A percentile compares a stretch with the other conserved stretches of the same genome.
Evolutionary conservation across 164 flowering plant genomes (phyloP).

Genomic region (Amborella trichopoda): DNA sequence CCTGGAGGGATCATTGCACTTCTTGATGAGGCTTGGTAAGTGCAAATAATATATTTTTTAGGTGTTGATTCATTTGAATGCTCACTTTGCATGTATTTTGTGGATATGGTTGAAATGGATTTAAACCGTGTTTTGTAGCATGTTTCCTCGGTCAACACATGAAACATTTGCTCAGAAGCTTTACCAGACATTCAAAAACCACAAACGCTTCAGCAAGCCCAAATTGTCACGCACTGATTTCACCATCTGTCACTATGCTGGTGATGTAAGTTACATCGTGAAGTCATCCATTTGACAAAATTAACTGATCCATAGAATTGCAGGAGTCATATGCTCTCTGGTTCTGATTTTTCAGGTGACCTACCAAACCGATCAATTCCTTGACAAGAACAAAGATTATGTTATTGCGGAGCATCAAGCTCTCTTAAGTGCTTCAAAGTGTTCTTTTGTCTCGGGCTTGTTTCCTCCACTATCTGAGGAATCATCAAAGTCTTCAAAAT

Average conservation of each 20-base stretch:
- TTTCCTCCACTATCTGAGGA: slow-evolving; percentile 77
- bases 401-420: slow-evolving; percentile 97
- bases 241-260: slow-evolving; percentile 95
- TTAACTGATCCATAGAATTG: too few species aligned
- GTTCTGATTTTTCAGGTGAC: slow-evolving; percentile 53
- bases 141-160: slow-evolving; percentile 99
- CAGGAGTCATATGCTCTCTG: too few species aligned
- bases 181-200: slow-evolving; percentile 76
- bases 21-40: slow-evolving; percentile 98
- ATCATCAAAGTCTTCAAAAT: slow-evolving; percentile 79
- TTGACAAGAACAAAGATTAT: slow-evolving; percentile 99
- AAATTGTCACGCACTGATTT: slow-evolving; percentile 87
- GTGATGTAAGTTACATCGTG: slow-evolving; percentile 98
- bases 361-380: slow-evolving; percentile 84
- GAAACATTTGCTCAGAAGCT: slow-evolving; percentile 96
- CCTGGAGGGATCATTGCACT: slow-evolving; percentile 98
- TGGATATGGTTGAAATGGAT: neutral
- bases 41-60: neutral
- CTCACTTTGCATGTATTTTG: neutral
- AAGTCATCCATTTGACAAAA: too few species aligned
- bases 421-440: slow-evolving; percentile 70
- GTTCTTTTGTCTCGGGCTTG: slow-evolving; percentile 70
- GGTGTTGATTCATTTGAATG: neutral
- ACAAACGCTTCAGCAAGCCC: slow-evolving; percentile 90
- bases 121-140: slow-evolving; percentile 37